Evolutionary conservation across 352 stramenopile species (phyloP).

Genomic region (Phytophthora constricta): DNA sequence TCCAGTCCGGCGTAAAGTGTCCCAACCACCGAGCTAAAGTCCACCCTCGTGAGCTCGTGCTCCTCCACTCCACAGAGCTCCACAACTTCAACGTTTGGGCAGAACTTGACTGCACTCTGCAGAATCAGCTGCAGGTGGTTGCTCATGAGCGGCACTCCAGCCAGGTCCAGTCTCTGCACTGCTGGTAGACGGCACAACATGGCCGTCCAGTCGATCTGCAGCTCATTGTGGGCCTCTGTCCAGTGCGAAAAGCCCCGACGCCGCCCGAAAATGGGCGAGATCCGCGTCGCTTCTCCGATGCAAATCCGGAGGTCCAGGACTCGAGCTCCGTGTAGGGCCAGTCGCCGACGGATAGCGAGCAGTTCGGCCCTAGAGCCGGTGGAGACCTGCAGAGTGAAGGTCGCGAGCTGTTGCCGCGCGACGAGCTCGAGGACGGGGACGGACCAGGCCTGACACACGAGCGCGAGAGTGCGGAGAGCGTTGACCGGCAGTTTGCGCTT

Average conservation of each 20-base stretch:
- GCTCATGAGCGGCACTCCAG: constrained; percentile 29
- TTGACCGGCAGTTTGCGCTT: neutral
- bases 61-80: constrained; percentile 21
- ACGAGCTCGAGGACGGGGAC: constrained; percentile 23
- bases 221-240: constrained; percentile 11
- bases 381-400: constrained; percentile 17
- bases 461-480: constrained; percentile 17
- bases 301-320: constrained; percentile 38
- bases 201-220: constrained; percentile 31
- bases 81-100: constrained; percentile 35
- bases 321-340: constrained; percentile 21
- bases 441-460: constrained; percentile 33
- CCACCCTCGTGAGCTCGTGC: constrained; percentile 6
- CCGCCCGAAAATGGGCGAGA: neutral
- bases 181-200: constrained; percentile 30
- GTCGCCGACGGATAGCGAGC: constrained; percentile 1
- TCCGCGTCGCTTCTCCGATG: constrained; percentile 23
- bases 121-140: constrained; percentile 32
- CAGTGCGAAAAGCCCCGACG: neutral
- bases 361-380: constrained; percentile 21
- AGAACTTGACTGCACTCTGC: constrained; percentile 32
- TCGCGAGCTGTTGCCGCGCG: constrained; percentile 1
- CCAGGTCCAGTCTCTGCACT: constrained; percentile 41
- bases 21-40: constrained; percentile 27
- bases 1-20: constrained; percentile 37